Conservation (phyloP, 805 yeast species). For the Candida berthetii region DNA sequence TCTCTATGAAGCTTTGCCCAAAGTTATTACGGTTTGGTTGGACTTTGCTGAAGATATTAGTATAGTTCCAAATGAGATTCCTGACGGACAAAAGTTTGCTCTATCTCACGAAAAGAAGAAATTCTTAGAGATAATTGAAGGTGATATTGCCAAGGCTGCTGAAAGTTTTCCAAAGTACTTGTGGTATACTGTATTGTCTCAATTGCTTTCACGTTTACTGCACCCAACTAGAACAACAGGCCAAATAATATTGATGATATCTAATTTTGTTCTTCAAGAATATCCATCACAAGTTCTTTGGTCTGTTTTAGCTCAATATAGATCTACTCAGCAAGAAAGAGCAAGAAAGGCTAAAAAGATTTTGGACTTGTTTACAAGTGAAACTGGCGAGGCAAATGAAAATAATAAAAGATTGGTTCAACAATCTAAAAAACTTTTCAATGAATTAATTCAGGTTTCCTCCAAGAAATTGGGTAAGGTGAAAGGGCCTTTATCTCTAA, state of each 20-base stretch:
- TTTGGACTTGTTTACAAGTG: constrained; percentile 22
- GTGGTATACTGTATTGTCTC: constrained; percentile 86
- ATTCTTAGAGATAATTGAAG: constrained; percentile 40
- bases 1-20: constrained; percentile 81
- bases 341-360: constrained; percentile 39
- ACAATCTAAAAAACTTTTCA: constrained; percentile 19
- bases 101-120: constrained; percentile 22
- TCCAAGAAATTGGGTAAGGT: constrained; percentile 12
- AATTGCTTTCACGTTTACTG: constrained; percentile 70
- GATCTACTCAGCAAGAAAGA: constrained; percentile 48
- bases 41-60: constrained; percentile 47
- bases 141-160: constrained; percentile 38
- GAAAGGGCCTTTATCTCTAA: constrained; percentile 19
- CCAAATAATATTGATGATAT: constrained; percentile 48
- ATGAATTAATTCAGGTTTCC: constrained; percentile 19
- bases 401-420: constrained; percentile 4
- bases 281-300: constrained; percentile 88
- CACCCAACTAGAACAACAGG: constrained; percentile 56
- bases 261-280: constrained; percentile 46
- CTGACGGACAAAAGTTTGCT: constrained; percentile 8
- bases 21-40: constrained; percentile 86
- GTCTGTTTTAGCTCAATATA: constrained; percentile 66
- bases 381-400: constrained; percentile 7
- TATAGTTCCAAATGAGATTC: constrained; percentile 13
- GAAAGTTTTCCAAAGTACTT: constrained; percentile 42